Percentiles rank a stretch among this genome's conserved stretches.
phyloP scores from a whole-genome alignment of 2,329 filamentous ascomycete species.

The Hypoxylon sp. region DNA sequence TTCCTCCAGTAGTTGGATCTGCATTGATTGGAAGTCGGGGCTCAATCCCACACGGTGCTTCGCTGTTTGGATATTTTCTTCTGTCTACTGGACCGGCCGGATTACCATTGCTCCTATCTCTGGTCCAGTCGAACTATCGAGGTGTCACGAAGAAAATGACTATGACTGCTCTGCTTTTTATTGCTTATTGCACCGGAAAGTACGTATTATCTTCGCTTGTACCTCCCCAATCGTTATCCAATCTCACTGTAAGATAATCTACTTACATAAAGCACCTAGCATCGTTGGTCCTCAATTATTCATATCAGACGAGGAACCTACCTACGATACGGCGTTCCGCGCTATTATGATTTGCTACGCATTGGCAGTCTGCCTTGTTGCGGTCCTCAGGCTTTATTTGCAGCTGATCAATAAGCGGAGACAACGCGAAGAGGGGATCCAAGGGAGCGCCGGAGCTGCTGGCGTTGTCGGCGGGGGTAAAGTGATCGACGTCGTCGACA shows the following conservation, averaged over 20 bases:
- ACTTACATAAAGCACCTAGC: slow-evolving; percentile 26
- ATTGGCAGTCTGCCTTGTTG: slow-evolving; percentile 62
- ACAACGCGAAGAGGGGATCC: slow-evolving; percentile 61
- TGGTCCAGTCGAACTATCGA: slow-evolving; percentile 69
- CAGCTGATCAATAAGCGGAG: slow-evolving; percentile 62
- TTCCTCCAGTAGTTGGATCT: slow-evolving; percentile 67
- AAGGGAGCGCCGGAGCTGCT: slow-evolving; percentile 61
- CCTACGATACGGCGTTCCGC: slow-evolving; percentile 68
- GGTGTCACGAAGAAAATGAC: slow-evolving; percentile 74
- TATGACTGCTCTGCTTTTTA: slow-evolving; percentile 69
- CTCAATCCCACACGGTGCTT: slow-evolving; percentile 59
- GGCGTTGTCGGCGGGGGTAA: slow-evolving; percentile 59
- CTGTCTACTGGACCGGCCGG: slow-evolving; percentile 68
- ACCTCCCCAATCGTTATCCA: not conserved
- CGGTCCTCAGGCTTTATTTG: slow-evolving; percentile 64
- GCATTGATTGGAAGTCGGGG: slow-evolving; percentile 67
- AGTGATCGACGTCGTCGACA: slow-evolving; percentile 51
- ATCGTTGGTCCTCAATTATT: slow-evolving; percentile 72
- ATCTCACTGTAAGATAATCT: not conserved
- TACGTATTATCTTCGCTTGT: slow-evolving; percentile 19
- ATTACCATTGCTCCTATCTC: slow-evolving; percentile 69
- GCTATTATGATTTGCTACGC: slow-evolving; percentile 71
- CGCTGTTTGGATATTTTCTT: slow-evolving; percentile 72
- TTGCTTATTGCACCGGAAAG: slow-evolving; percentile 70
- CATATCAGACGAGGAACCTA: slow-evolving; percentile 63